Evolutionary conservation across 495 filamentous ascomycete genomes (phyloP).

Genomic region (Hyaloscypha finlandica): DNA sequence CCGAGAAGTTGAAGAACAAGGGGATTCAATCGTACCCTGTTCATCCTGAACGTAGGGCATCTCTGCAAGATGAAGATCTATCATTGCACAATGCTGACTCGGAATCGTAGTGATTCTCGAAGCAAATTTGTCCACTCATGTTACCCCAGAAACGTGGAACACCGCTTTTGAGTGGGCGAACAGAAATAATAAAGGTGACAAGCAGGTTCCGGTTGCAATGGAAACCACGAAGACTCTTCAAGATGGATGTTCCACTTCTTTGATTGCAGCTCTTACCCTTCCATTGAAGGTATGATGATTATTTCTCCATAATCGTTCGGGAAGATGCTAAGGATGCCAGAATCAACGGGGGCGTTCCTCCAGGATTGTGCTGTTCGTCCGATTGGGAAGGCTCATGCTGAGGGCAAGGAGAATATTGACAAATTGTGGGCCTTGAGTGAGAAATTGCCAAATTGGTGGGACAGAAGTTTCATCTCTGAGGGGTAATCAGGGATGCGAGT

Average conservation of each 20-base stretch:
- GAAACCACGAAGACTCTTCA: constrained; percentile 18
- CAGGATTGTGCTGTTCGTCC: constrained; percentile 11
- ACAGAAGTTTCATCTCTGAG: constrained; percentile 23
- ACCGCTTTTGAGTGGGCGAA: constrained; percentile 4
- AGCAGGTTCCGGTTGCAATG: constrained; percentile 2
- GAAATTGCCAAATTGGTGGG: constrained; percentile 26
- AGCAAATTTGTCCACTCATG: constrained; percentile 9
- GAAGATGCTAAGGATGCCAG: constrained; percentile 10
- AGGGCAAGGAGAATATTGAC: constrained; percentile 13
- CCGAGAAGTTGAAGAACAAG: constrained; percentile 27
- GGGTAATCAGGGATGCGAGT: not conserved
- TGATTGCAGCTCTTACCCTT: constrained; percentile 30
- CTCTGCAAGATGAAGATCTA: not conserved
- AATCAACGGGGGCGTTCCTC: constrained; percentile 11
- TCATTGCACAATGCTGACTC: not conserved
- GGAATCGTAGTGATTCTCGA: not conserved
- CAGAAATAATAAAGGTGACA: not conserved
- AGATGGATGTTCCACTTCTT: constrained; percentile 23
- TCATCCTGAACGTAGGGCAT: constrained; percentile 31
- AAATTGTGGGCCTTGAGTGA: constrained; percentile 28
- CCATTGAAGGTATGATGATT: constrained; percentile 15
- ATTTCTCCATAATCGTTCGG: not conserved
- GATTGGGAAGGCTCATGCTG: constrained; percentile 1
- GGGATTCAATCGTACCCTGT: constrained; percentile 33
- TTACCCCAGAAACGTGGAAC: constrained; percentile 6